Evolutionary conservation across 495 filamentous ascomycete genomes (phyloP).

Genomic region (Annulohypoxylon stygium): DNA sequence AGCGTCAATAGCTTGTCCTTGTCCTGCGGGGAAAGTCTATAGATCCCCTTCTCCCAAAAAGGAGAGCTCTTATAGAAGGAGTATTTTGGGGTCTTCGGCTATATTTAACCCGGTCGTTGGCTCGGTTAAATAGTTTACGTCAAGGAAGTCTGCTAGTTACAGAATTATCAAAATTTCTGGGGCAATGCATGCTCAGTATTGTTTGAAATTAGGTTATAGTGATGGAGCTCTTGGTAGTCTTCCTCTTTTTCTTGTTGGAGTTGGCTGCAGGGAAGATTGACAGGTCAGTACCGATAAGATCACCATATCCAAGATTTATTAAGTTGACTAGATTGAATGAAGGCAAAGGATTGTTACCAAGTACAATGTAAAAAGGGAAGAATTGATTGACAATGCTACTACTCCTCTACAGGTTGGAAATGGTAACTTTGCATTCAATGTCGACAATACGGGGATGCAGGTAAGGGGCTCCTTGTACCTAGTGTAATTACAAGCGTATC

Average conservation of each 20-base stretch:
- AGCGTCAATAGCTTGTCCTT: not conserved
- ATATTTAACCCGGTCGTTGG: slow-evolving; percentile 26
- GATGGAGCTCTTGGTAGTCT: slow-evolving; percentile 25
- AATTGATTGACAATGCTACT: slow-evolving; percentile 45
- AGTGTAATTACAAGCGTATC: not conserved
- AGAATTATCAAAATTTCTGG: not conserved
- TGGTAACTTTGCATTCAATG: slow-evolving; percentile 68
- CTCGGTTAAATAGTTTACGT: not conserved
- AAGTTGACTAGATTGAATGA: not conserved
- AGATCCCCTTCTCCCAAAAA: not conserved
- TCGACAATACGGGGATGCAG: slow-evolving; percentile 65
- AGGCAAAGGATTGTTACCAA: slow-evolving; percentile 33
- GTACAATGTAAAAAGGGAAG: slow-evolving; percentile 37
- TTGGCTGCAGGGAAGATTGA: slow-evolving; percentile 33
- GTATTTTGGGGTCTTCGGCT: slow-evolving; percentile 15
- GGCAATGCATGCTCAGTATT: not conserved
- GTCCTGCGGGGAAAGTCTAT: slow-evolving; percentile 12
- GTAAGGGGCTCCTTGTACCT: slow-evolving; percentile 15
- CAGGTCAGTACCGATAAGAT: slow-evolving; percentile 15
- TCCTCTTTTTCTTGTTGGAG: slow-evolving; percentile 15
- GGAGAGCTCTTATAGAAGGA: not conserved
- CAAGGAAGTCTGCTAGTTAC: not conserved
- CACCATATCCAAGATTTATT: not conserved
- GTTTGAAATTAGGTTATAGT: not conserved
- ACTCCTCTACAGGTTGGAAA: slow-evolving; percentile 68